Evolutionary conservation across 164 flowering plant species (phyloP), one percentile per base, ranked within the genome.

Genomic region (Vitis rotundifolia): DNA sequence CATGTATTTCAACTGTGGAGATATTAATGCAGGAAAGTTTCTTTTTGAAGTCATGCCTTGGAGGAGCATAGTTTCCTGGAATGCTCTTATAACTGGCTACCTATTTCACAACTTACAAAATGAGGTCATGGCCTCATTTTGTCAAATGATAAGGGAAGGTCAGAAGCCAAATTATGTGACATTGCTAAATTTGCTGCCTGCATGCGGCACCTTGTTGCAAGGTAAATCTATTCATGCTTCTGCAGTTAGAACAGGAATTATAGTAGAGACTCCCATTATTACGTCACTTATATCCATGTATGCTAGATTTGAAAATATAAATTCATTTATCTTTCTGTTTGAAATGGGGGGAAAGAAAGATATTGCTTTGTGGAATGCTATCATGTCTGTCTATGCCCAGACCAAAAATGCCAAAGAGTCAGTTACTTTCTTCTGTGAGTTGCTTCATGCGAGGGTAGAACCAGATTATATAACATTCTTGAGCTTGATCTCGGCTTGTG

Each of bases 211-310:
- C 29, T 75, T 68, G 55, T 60, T 77, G 67, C 84, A 81, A 63
- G 85, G 87, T 31, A 87, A 78, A 77, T 76, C 84, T 18, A 61
- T 87, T 8, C 90, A 87, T 76, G 87, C 82, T 44, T 81, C 65
- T 74, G 84, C 84, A n/a, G 50, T 83, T 52, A 79, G 83, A 75
- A 69, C 75, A 29, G 74, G 75, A 12, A 66, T 66, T 15, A 11
- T 68, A 15, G 28, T 57, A 61, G 81, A 84, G 69, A 67, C 80
- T 55, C 78, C 81, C 68, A 76, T 88, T 60, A 71, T 81, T n/a
- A 81, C 90, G 52, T 82, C 89, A 57, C 82, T 88, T 8, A 81
- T 88, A 22, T 69, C 68, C 76, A 87, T 81, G 89, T 87, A 88
- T 75, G 80, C 77, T 64, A 81, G 84, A 71, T 84, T 80, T 76